Evolutionary conservation across 148 eudicot species (phyloP), one percentile per base, ranked within the genome.

Genomic region (Spergularia bocconei): DNA sequence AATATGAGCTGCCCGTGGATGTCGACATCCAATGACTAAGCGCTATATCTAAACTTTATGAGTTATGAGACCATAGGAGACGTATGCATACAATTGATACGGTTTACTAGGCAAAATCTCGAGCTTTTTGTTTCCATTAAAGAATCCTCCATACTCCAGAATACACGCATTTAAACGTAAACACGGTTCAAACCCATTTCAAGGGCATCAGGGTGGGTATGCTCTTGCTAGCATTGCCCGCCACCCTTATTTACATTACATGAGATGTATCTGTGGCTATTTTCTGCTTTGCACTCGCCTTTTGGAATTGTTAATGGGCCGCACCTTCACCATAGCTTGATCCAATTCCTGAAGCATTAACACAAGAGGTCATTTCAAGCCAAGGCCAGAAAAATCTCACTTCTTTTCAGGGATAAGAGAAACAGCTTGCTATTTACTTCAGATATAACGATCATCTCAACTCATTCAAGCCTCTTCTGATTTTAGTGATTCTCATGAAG

Each of bases 281-380:
- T 84, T 67, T 63, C 74, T 73, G 57, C 56, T 51, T 65, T 79
- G 89, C 48, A 82, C 79, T 64, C 77, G 86, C 80, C 73, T 93
- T 70, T 89, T 93, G 44, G 98, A 93, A 78, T 93, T 93, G 78
- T 93, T 93, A 71, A 67, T 88, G 23, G 77, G 88, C 4, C 97
- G 85, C 58, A 89, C 84, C 91, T 91, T 93, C 75, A 85, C 76
- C 80, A 87, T 84, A 39, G 89, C 94, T 68, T 81, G 84, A 53
- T 81, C 91, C 83, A 89, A 62, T 66, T 93, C 92, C 98, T 89
- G 89, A 70, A 78, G 50, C 20, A 73, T 33, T 20, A 15, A 41
- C 17, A 60, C 7, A 60, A 29, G 50, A 7, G 55, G 47, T 68
- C 44, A 76, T 2, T 76, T 13, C 67, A 48, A 53, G 44, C 12